Conservation (phyloP, 371 early-diverging fungal species). For the Mucor velutinosus region DNA sequence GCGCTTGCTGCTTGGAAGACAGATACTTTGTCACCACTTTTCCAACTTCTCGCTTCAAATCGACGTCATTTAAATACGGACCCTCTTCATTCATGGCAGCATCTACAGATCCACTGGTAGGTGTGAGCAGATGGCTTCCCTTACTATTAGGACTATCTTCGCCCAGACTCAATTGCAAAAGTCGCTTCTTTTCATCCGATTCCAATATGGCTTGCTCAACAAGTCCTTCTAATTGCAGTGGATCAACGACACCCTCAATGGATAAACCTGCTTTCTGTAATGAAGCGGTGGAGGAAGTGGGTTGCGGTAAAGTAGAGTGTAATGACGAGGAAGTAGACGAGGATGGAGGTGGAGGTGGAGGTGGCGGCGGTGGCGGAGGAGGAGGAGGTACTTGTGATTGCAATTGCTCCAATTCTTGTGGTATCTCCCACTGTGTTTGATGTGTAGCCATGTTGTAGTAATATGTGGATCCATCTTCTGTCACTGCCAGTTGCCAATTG, state of each 20-base stretch:
- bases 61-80: constrained; percentile 22
- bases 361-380: neutral
- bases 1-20: constrained; percentile 27
- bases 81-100: constrained; percentile 1
- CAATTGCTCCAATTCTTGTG: constrained; percentile 21
- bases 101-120: constrained; percentile 17
- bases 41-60: constrained; percentile 37
- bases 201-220: constrained; percentile 28
- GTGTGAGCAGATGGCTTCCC: constrained; percentile 11
- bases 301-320: neutral
- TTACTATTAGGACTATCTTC: constrained; percentile 7
- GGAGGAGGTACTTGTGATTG: neutral
- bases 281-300: neutral
- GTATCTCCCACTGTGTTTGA: constrained; percentile 50
- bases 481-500: constrained; percentile 45
- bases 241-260: constrained; percentile 21
- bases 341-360: neutral
- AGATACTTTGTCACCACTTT: constrained; percentile 42
- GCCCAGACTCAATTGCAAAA: neutral
- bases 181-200: constrained; percentile 18
- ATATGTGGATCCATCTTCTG: constrained; percentile 37
- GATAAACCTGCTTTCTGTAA: neutral
- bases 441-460: constrained; percentile 44
- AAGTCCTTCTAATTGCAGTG: constrained; percentile 21
- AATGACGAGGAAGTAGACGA: neutral